phyloP scores from a whole-genome alignment of 768 basidiomycete genomes.

The Thelephora ganbajun region DNA sequence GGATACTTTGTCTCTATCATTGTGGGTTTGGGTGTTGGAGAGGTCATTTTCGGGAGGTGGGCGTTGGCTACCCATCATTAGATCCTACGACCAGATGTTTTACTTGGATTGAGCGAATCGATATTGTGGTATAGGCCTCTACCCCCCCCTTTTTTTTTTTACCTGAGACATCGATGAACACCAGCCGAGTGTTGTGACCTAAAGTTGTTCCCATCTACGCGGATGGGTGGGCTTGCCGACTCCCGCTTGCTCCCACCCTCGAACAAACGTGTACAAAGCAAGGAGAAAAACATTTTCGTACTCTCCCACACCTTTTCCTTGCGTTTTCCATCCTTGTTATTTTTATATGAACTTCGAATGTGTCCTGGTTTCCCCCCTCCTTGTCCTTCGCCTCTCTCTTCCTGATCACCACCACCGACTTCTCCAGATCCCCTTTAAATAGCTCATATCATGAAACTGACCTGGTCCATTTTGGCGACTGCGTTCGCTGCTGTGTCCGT shows the following conservation, averaged over 20 bases:
- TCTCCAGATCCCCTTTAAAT: not conserved
- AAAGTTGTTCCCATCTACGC: no score
- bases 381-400: not conserved
- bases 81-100: no score
- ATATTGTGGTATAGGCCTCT: no score
- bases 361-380: not conserved
- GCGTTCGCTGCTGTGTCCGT: constrained; percentile 21
- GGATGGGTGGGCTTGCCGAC: no score
- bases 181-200: no score
- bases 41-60: constrained; percentile 54
- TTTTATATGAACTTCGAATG: no score
- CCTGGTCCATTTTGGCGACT: constrained; percentile 22
- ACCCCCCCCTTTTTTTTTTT: no score
- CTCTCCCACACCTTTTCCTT: no score
- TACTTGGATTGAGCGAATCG: no score
- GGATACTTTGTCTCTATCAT: constrained; percentile 65
- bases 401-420: not conserved
- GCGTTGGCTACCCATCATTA: constrained; percentile 7
- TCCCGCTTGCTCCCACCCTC: not conserved
- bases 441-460: constrained; percentile 19
- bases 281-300: constrained; percentile 17
- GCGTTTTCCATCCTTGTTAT: no score
- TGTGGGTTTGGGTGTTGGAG: constrained; percentile 59
- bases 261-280: constrained; percentile 10
- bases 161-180: no score